Percentiles rank a stretch among this genome's conserved stretches.
Evolutionary conservation across 2,329 filamentous ascomycete species (phyloP).

Genomic region (Beauveria sp.): DNA sequence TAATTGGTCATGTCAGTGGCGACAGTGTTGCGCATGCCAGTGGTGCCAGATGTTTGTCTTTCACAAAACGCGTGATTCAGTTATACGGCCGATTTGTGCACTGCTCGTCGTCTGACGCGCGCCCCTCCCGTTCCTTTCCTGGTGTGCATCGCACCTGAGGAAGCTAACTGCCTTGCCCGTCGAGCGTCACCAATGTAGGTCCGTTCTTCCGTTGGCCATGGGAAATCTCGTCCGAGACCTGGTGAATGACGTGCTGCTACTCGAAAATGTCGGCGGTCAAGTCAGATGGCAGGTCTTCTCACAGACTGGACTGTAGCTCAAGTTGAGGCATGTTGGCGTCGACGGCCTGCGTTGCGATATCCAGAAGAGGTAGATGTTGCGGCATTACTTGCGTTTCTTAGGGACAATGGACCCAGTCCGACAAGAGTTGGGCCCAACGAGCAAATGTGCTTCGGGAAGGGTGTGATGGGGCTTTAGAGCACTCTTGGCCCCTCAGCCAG

Average conservation of each 20-base stretch:
- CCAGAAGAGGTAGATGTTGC: background rate
- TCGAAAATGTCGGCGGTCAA: background rate
- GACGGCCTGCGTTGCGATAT: background rate
- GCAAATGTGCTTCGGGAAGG: background rate
- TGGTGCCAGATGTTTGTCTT: background rate
- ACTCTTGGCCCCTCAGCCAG: background rate
- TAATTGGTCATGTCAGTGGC: background rate
- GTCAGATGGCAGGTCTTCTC: background rate
- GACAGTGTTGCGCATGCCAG: background rate
- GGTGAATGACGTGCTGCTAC: background rate
- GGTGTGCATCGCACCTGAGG: background rate
- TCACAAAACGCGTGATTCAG: constrained; percentile 1
- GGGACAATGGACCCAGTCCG: background rate
- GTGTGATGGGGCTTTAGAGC: background rate
- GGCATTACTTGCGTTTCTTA: background rate
- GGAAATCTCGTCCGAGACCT: background rate
- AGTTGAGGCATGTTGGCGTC: background rate
- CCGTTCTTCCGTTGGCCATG: background rate
- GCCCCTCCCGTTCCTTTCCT: background rate
- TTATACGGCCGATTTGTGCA: constrained; percentile 9
- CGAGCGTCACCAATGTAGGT: background rate
- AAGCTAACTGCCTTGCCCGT: background rate
- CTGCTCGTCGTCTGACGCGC: background rate
- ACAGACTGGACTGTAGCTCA: no score
- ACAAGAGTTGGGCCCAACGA: background rate